A percentile compares a stretch with the other conserved stretches of the same genome.
phyloP scores from a whole-genome alignment of 1,284 basidiomycete genomes.

The Ustilago trichophora region DNA sequence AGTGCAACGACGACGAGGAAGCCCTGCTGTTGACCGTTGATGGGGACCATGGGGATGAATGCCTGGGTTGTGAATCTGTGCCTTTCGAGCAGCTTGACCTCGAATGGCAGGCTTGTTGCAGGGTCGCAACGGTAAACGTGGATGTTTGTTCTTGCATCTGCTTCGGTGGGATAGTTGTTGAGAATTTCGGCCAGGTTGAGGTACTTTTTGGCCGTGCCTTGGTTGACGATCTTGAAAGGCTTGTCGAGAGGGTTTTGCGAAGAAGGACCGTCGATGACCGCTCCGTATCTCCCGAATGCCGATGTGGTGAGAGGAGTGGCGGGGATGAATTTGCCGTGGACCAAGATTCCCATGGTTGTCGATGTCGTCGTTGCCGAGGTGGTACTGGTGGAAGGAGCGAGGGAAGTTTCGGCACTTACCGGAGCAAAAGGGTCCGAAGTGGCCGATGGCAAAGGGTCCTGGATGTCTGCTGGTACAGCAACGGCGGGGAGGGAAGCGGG shows the following conservation, averaged over 20 bases:
- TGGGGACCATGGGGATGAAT: slow-evolving; percentile 54
- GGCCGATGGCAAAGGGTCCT: slow-evolving; percentile 42
- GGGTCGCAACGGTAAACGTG: slow-evolving; percentile 59
- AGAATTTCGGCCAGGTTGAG: slow-evolving; percentile 40
- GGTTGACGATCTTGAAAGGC: slow-evolving; percentile 56
- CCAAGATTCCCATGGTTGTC: slow-evolving; percentile 10
- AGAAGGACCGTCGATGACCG: slow-evolving; percentile 52
- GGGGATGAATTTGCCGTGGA: slow-evolving; percentile 14
- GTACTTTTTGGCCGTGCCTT: slow-evolving; percentile 60
- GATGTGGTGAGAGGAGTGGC: slow-evolving; percentile 34
- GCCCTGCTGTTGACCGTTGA: slow-evolving; percentile 26
- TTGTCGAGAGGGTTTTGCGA: slow-evolving; percentile 2
- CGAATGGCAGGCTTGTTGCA: slow-evolving; percentile 29
- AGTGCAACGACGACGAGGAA: slow-evolving; percentile 62
- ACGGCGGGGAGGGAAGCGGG: slow-evolving; percentile 22
- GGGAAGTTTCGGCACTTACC: slow-evolving; percentile 29
- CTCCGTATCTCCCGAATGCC: slow-evolving; percentile 51
- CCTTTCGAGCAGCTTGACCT: slow-evolving; percentile 57
- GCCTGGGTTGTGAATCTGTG: slow-evolving; percentile 60
- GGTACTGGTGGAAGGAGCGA: slow-evolving; percentile 5
- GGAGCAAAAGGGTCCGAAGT: slow-evolving; percentile 34
- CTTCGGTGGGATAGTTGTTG: slow-evolving; percentile 37
- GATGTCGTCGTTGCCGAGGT: no score
- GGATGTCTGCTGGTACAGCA: slow-evolving; percentile 51
- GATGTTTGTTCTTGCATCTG: slow-evolving; percentile 46